These are phyloP conservation scores for Fonsecaea monophora DNA, from an alignment of 2,329 filamentous ascomycete species.

Conservation along the genomic window DNA sequence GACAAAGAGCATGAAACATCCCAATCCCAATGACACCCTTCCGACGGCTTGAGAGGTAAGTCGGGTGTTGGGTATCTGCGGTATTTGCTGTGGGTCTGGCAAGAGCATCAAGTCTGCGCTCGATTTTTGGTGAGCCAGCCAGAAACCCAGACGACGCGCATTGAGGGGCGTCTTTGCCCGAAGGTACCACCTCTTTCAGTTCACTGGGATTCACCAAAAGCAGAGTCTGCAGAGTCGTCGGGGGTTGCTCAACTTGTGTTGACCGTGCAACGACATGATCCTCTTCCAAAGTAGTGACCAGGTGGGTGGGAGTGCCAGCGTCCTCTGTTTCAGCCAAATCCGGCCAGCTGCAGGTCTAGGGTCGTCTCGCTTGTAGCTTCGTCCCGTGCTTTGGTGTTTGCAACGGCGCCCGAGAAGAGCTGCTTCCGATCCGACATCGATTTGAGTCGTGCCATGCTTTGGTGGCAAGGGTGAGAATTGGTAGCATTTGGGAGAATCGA, in stretches of 20 bases:
- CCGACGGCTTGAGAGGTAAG: neutral
- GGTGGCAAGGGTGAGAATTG: neutral
- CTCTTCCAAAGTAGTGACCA: neutral
- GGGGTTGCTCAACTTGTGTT: slow-evolving; percentile 34
- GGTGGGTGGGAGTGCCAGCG: neutral
- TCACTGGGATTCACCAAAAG: slow-evolving; percentile 20
- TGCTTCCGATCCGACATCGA: neutral
- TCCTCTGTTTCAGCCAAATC: slow-evolving; percentile 50
- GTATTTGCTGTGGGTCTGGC: neutral
- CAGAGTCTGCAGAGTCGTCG: slow-evolving; percentile 30
- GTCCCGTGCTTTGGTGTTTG: slow-evolving; percentile 42
- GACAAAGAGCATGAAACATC: neutral
- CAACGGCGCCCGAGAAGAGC: neutral
- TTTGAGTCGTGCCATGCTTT: neutral
- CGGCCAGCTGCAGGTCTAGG: slow-evolving; percentile 54
- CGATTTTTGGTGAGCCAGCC: too few relatives aligned
- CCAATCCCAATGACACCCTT: neutral
- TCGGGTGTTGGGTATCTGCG: neutral
- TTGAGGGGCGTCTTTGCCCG: neutral
- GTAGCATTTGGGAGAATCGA: neutral
- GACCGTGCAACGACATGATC: too few relatives aligned
- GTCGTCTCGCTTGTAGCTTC: slow-evolving; percentile 53
- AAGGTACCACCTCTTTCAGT: slow-evolving; percentile 6
- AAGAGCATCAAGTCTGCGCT: neutral
- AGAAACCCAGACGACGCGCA: neutral